Conservation (phyloP, 2,329 filamentous ascomycete species). For the Fusarium sp. region DNA sequence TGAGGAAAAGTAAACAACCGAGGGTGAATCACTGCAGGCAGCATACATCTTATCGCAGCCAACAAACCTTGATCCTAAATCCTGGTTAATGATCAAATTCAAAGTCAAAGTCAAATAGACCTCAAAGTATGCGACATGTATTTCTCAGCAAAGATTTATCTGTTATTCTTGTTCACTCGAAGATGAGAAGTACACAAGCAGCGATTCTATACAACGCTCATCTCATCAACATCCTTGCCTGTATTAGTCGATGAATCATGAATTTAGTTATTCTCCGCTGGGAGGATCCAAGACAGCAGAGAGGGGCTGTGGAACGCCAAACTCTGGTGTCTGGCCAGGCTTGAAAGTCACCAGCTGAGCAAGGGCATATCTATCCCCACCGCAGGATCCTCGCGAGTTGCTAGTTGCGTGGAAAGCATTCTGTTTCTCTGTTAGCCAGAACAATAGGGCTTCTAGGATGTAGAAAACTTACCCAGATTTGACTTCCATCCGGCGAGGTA, state of each 20-base stretch:
- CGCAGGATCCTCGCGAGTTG: constrained; percentile 7
- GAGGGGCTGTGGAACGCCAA: constrained; percentile 7
- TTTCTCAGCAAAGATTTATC: background rate
- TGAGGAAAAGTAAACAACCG: background rate
- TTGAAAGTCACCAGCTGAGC: constrained; percentile 7
- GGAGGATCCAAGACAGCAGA: background rate
- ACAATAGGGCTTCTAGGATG: no score
- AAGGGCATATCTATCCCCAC: background rate
- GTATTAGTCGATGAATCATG: no score
- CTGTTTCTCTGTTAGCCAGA: background rate
- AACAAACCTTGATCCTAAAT: background rate
- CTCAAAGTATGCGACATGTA: background rate
- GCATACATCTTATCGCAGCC: background rate
- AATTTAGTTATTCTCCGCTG: background rate
- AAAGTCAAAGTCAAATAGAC: no score
- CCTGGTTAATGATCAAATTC: background rate
- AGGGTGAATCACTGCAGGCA: background rate
- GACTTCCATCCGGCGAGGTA: constrained; percentile 60
- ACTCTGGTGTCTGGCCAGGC: background rate
- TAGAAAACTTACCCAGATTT: constrained; percentile 54
- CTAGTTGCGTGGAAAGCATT: constrained; percentile 13
- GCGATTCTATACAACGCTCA: no score
- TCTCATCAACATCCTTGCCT: no score
- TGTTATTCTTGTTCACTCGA: background rate
- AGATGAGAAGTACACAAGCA: background rate